phyloP scores from a whole-genome alignment of 805 yeast genomes.

The Starmerella apicola region DNA sequence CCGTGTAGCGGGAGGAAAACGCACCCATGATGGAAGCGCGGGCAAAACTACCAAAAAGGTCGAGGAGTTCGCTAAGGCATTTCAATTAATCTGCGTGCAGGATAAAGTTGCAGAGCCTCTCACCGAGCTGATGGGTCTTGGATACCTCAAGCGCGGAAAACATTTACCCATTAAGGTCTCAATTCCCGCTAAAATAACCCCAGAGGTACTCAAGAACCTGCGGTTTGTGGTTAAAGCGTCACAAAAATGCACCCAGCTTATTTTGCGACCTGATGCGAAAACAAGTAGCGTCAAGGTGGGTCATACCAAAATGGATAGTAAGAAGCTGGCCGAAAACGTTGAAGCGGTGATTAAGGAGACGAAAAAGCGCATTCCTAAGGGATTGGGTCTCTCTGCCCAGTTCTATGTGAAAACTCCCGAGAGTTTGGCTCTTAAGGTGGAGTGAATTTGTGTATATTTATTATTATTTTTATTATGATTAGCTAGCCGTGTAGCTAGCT shows the following conservation, averaged over 20 bases:
- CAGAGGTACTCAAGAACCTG: constrained; percentile 6
- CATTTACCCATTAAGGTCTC: constrained; percentile 18
- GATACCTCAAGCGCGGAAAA: constrained; percentile 17
- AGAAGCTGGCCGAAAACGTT: constrained; percentile 17
- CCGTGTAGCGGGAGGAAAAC: constrained; percentile 15
- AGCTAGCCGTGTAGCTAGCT: no score
- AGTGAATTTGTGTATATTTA: no score
- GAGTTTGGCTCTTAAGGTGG: constrained; percentile 14
- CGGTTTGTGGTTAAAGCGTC: constrained; percentile 5
- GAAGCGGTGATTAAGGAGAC: constrained; percentile 11
- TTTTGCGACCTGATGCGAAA: constrained; percentile 16
- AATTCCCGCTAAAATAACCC: constrained; percentile 2
- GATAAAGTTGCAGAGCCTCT: constrained; percentile 19
- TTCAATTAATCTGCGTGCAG: constrained; percentile 19
- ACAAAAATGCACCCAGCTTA: constrained; percentile 16
- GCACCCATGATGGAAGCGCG: no score
- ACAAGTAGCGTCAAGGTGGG: constrained; percentile 18
- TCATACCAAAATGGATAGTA: constrained; percentile 20
- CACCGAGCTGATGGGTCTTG: constrained; percentile 19
- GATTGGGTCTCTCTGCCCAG: constrained; percentile 12
- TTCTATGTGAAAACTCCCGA: constrained; percentile 21
- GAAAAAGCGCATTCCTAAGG: constrained; percentile 11
- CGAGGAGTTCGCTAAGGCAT: constrained; percentile 17
- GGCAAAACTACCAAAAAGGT: constrained; percentile 16
- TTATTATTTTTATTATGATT: no score